These are phyloP conservation scores for Pseudonitzschia delicatissima DNA, from an alignment of 108 stramenopile species.

Conservation along the genomic window DNA sequence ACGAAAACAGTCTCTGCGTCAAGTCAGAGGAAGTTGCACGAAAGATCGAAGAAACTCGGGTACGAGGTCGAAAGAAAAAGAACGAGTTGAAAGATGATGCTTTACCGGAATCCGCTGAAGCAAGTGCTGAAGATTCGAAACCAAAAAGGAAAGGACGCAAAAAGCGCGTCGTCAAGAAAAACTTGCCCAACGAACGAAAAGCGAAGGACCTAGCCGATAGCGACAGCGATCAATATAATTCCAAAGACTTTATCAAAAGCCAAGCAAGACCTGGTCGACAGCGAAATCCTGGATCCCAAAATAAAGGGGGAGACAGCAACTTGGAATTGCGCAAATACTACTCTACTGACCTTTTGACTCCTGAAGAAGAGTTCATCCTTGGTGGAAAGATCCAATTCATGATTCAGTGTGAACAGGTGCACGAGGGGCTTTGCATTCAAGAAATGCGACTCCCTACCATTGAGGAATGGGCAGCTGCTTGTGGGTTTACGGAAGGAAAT, in stretches of 20 bases:
- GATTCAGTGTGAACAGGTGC: constrained; percentile 73
- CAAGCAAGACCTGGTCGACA: neutral
- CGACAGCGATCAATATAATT: neutral
- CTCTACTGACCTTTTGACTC: constrained; percentile 59
- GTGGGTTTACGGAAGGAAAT: constrained; percentile 47
- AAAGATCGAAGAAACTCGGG: neutral
- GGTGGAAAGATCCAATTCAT: constrained; percentile 75
- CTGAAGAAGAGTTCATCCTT: constrained; percentile 72
- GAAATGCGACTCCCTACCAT: constrained; percentile 60
- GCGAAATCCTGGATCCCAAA: neutral
- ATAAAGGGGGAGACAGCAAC: constrained; percentile 9
- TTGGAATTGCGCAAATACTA: constrained; percentile 70
- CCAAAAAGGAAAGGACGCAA: constrained; percentile 8
- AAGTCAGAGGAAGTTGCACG: neutral
- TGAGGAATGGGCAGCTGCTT: constrained; percentile 79
- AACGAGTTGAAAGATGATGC: neutral
- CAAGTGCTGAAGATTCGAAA: neutral
- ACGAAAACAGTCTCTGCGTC: neutral
- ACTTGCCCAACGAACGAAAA: constrained; percentile 23
- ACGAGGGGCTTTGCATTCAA: constrained; percentile 58
- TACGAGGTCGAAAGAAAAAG: neutral
- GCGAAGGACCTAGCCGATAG: neutral
- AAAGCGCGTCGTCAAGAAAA: constrained; percentile 27
- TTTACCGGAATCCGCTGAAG: neutral
- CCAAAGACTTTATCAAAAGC: neutral